These are phyloP conservation scores for Fragilariopsis cylindrus DNA, from an alignment of 108 stramenopile species.

Conservation along the genomic window DNA sequence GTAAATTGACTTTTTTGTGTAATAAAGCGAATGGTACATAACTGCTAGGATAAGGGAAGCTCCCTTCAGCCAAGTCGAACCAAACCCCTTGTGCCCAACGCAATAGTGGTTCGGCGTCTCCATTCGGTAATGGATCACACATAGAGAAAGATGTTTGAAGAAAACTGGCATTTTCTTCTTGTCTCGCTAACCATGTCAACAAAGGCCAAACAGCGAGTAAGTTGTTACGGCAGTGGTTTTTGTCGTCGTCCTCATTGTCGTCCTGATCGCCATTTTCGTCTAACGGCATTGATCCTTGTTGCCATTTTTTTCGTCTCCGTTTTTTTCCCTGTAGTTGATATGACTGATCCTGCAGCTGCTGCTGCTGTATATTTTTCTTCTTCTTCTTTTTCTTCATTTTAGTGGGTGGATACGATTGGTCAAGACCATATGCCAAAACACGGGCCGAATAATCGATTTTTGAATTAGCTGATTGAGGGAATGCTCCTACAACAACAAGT, in stretches of 20 bases:
- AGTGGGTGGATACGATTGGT: conserved; percentile 41
- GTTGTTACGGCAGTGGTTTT: conserved; percentile 50
- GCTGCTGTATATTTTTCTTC: too few relatives aligned
- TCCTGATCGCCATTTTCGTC: background rate
- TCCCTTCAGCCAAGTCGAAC: conserved; percentile 74
- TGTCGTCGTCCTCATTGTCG: background rate
- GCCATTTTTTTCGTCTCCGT: background rate
- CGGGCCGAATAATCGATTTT: conserved; percentile 50
- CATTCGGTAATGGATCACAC: conserved; percentile 48
- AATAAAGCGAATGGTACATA: conserved; percentile 74
- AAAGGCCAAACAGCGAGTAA: conserved; percentile 51
- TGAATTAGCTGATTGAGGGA: conserved; percentile 27
- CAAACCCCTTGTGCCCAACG: conserved; percentile 52
- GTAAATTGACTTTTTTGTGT: conserved; percentile 51
- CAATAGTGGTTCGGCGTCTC: conserved; percentile 23
- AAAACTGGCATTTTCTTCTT: conserved; percentile 13
- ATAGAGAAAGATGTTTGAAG: conserved; percentile 41
- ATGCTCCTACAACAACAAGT: background rate
- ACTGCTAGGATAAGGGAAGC: conserved; percentile 64
- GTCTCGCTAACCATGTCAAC: conserved; percentile 35
- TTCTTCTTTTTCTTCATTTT: background rate
- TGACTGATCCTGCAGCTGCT: too few relatives aligned
- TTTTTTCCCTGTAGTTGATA: background rate
- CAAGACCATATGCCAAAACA: conserved; percentile 38
- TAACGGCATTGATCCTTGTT: background rate